These are phyloP conservation scores for Coemansia sp. DNA, from an alignment of 192 early-diverging fungal genomes.

Conservation along the genomic window DNA sequence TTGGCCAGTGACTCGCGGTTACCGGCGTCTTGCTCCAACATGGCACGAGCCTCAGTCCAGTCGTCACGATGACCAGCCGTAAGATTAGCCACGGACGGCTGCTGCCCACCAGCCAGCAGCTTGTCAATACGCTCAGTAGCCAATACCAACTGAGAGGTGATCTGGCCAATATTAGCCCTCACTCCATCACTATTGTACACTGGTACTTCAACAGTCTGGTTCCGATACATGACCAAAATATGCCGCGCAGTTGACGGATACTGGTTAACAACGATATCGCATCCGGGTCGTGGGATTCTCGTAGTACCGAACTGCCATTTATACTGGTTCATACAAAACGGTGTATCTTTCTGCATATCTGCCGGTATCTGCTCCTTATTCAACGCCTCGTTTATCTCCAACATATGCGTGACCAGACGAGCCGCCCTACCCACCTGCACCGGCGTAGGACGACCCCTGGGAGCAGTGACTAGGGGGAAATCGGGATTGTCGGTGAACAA, in stretches of 20 bases:
- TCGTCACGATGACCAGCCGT: slow-evolving; percentile 89
- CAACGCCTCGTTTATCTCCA: slow-evolving; percentile 77
- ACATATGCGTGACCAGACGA: slow-evolving; percentile 67
- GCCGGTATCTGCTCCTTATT: slow-evolving; percentile 68
- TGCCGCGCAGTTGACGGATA: slow-evolving; percentile 79
- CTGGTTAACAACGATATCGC: slow-evolving; percentile 73
- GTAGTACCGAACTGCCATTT: slow-evolving; percentile 82
- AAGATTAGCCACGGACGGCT: slow-evolving; percentile 73
- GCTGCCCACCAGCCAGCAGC: background rate
- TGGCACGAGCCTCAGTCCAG: slow-evolving; percentile 70
- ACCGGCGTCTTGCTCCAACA: slow-evolving; percentile 47
- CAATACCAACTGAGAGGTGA: slow-evolving; percentile 38
- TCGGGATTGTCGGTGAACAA: slow-evolving; percentile 68
- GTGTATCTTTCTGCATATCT: slow-evolving; percentile 69
- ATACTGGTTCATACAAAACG: slow-evolving; percentile 97
- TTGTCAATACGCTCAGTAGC: slow-evolving; percentile 30
- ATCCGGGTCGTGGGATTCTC: slow-evolving; percentile 68
- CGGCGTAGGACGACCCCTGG: slow-evolving; percentile 62
- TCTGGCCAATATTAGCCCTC: slow-evolving; percentile 61
- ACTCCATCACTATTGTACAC: slow-evolving; percentile 71
- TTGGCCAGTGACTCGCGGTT: slow-evolving; percentile 65
- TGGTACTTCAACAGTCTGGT: slow-evolving; percentile 84
- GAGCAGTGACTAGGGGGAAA: slow-evolving; percentile 43
- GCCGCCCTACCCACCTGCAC: slow-evolving; percentile 84
- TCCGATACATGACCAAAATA: slow-evolving; percentile 82